Evolutionary conservation across 345 rosid species (phyloP).

Genomic region (Psidium guajava): DNA sequence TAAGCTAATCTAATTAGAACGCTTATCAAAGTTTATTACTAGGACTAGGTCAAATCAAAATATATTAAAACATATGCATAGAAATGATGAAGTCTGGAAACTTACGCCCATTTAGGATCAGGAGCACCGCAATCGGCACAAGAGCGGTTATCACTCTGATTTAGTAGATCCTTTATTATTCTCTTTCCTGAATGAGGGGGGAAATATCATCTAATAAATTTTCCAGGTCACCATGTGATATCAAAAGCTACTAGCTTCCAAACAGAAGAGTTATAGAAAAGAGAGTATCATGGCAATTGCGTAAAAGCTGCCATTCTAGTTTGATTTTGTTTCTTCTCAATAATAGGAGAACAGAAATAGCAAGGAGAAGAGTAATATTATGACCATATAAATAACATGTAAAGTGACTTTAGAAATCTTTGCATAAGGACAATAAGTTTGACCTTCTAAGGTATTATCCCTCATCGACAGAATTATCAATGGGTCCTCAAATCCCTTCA

Average conservation of each 20-base stretch:
- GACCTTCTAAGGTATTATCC: background rate
- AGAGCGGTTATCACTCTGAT: slow-evolving; percentile 61
- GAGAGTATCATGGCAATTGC: background rate
- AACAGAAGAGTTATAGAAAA: background rate
- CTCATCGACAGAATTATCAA: background rate
- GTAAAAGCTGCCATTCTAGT: background rate
- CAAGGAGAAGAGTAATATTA: background rate
- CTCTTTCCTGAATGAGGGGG: slow-evolving; percentile 42
- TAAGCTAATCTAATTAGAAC: background rate
- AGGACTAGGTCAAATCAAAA: background rate
- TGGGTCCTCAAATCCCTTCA: background rate
- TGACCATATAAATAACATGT: background rate
- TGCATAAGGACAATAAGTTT: background rate
- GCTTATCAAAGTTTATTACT: background rate
- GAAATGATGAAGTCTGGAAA: background rate
- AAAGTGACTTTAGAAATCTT: background rate
- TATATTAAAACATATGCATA: background rate
- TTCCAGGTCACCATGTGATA: background rate
- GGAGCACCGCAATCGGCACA: slow-evolving; percentile 98
- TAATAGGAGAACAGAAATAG: background rate
- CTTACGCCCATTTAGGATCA: slow-evolving; percentile 99
- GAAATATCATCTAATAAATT: background rate
- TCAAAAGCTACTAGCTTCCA: background rate
- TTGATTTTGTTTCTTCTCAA: background rate
- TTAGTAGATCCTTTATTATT: slow-evolving; percentile 63